Conservation (phyloP, 345 rosid genomes). For the Populus nigra region DNA sequence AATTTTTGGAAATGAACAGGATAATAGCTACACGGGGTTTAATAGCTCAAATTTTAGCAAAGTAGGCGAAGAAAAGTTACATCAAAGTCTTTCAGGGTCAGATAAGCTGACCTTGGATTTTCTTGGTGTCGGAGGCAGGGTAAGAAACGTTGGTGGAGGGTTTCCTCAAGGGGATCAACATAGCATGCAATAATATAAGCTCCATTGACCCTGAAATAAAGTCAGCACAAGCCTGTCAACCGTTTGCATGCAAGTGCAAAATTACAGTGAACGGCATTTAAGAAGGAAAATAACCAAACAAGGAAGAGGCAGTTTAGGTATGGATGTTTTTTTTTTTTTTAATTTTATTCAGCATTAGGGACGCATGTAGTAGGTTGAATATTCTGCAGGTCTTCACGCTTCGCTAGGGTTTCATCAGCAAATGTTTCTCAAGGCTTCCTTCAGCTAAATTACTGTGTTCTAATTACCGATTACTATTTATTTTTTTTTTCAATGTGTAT, state of each 20-base stretch:
- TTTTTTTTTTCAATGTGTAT: neutral
- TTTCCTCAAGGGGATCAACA: neutral
- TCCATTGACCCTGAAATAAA: slow-evolving; percentile 27
- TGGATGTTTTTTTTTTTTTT: neutral
- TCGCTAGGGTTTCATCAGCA: neutral
- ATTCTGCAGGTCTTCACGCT: neutral
- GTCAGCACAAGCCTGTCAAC: slow-evolving; percentile 24
- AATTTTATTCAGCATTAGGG: neutral
- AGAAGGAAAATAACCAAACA: neutral
- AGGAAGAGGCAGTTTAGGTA: slow-evolving; percentile 6
- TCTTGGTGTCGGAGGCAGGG: slow-evolving; percentile 26
- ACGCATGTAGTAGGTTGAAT: neutral
- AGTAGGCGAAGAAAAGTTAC: slow-evolving; percentile 9
- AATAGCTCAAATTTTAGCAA: slow-evolving; percentile 2
- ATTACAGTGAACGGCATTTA: neutral
- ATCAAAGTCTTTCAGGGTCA: slow-evolving; percentile 8
- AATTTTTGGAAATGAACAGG: slow-evolving; percentile 14
- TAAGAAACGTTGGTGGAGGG: slow-evolving; percentile 32
- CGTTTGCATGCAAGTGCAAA: slow-evolving; percentile 25
- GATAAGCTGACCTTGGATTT: slow-evolving; percentile 25
- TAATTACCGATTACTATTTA: neutral
- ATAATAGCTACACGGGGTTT: slow-evolving; percentile 11
- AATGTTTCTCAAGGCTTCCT: neutral
- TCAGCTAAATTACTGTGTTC: neutral
- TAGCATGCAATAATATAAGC: slow-evolving; percentile 19